phyloP scores from a whole-genome alignment of 257 asterid genomes.

The Capsicum pubescens region DNA sequence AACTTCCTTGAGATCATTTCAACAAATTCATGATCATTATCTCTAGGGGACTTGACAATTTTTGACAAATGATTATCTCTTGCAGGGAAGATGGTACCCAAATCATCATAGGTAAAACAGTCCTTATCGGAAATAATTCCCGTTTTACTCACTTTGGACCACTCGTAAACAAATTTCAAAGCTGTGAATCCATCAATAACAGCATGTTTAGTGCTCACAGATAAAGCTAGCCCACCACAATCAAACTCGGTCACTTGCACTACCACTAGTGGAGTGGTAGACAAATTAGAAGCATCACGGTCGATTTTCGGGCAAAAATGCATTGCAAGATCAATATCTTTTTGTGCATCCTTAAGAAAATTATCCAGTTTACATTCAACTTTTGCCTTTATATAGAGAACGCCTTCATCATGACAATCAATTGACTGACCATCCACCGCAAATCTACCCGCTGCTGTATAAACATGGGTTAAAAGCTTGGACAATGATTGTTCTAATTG shows the following conservation, averaged over 20 bases:
- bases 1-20: neutral
- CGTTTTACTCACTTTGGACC: neutral
- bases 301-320: neutral
- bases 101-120: neutral
- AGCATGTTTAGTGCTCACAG: accelerated
- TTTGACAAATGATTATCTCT: neutral
- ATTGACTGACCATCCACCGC: slow-evolving; percentile 14
- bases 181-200: neutral
- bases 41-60: neutral
- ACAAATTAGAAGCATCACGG: neutral
- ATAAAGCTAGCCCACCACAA: neutral
- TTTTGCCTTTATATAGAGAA: neutral
- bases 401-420: slow-evolving; percentile 29
- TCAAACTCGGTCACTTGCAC: neutral
- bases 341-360: neutral
- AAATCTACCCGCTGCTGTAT: slow-evolving; percentile 31
- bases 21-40: neutral
- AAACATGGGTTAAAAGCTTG: neutral
- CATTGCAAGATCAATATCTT: slow-evolving; percentile 21
- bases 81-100: neutral
- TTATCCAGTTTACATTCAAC: neutral
- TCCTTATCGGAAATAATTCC: neutral
- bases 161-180: neutral
- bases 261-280: neutral
- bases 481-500: slow-evolving; percentile 26